Evolutionary conservation across 2,329 filamentous ascomycete species (phyloP).

Genomic region (Scytalidium lignicola): DNA sequence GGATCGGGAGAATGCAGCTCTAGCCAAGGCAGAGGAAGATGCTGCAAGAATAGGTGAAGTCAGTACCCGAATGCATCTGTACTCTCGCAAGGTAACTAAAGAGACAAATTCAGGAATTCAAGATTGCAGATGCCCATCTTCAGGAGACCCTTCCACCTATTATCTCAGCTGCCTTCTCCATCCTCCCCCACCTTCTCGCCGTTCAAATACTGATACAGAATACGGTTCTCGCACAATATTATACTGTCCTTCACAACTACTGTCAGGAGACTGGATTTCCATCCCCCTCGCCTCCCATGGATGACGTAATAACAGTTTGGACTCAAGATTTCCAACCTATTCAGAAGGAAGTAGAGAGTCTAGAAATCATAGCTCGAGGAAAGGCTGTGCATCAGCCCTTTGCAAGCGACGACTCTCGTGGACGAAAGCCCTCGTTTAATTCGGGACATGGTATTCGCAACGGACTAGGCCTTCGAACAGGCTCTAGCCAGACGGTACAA

Average conservation of each 20-base stretch:
- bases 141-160: conserved; percentile 66
- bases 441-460: conserved; percentile 27
- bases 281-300: conserved; percentile 67
- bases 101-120: conserved; percentile 54
- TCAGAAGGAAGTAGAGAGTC: conserved; percentile 61
- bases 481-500: conserved; percentile 32
- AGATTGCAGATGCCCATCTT: conserved; percentile 69
- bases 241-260: conserved; percentile 71
- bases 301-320: conserved; percentile 64
- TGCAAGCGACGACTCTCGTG: conserved; percentile 27
- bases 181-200: conserved; percentile 68
- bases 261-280: conserved; percentile 65
- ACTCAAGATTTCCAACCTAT: conserved; percentile 56
- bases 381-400: conserved; percentile 57
- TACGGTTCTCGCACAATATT: conserved; percentile 69
- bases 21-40: conserved; percentile 69
- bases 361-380: conserved; percentile 59
- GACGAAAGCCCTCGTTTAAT: conserved; percentile 21
- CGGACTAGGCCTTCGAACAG: conserved; percentile 35
- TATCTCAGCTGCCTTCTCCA: conserved; percentile 62
- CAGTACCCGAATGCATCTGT: conserved; percentile 18
- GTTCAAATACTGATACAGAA: conserved; percentile 74
- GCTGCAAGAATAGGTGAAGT: conserved; percentile 61
- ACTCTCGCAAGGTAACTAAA: conserved; percentile 7
- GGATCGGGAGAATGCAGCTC: conserved; percentile 65